phyloP scores from a whole-genome alignment of 2,329 filamentous ascomycete genomes.

The Xylaria sp. region DNA sequence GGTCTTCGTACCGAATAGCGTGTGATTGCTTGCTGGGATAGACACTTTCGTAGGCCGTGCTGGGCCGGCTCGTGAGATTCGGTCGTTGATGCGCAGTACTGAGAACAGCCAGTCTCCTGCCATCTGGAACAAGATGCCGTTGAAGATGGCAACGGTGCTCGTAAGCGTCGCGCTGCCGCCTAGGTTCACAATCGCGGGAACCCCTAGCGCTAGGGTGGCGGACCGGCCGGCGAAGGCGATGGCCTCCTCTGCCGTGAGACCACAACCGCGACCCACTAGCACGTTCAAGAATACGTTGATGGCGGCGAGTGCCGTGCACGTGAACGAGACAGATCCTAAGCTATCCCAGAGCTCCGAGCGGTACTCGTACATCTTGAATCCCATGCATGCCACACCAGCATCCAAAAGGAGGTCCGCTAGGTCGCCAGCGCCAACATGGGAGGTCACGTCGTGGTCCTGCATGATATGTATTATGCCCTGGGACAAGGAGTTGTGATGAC shows the following conservation, averaged over 20 bases:
- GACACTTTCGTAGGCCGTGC: neutral
- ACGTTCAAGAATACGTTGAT: slow-evolving; percentile 40
- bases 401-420: slow-evolving; percentile 39
- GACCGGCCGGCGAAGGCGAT: slow-evolving; percentile 41
- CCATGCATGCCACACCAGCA: slow-evolving; percentile 41
- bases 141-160: slow-evolving; percentile 41
- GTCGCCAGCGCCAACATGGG: slow-evolving; percentile 41
- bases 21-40: neutral
- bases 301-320: slow-evolving; percentile 35
- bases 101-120: slow-evolving; percentile 38
- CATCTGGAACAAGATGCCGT: slow-evolving; percentile 43
- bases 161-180: slow-evolving; percentile 40
- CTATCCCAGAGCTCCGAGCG: slow-evolving; percentile 40
- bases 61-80: neutral
- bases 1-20: neutral
- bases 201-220: slow-evolving; percentile 42
- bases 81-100: slow-evolving; percentile 35
- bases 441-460: slow-evolving; percentile 15
- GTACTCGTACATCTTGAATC: slow-evolving; percentile 45
- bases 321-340: slow-evolving; percentile 35
- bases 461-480: slow-evolving; percentile 33
- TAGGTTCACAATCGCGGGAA: slow-evolving; percentile 38
- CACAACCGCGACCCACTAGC: slow-evolving; percentile 34
- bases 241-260: slow-evolving; percentile 37
- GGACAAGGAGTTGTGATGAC: slow-evolving; percentile 35